These are phyloP conservation scores for Rhodotorula sp. DNA, from an alignment of 1,284 basidiomycete species.

Conservation along the genomic window DNA sequence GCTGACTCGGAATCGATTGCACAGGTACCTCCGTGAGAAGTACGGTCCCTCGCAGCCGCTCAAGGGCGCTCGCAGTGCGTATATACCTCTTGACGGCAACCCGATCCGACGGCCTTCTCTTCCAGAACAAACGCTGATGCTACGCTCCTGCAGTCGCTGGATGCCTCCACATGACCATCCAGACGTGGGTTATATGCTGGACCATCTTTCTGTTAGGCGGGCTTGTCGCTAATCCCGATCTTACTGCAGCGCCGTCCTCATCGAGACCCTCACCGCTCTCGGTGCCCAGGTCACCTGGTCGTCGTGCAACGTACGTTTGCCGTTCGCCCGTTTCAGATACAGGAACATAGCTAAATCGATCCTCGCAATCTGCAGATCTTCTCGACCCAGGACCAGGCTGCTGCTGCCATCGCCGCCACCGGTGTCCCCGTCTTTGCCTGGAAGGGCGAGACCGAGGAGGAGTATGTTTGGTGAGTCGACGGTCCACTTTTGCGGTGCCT, in stretches of 20 bases:
- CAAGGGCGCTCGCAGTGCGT: conserved; percentile 76
- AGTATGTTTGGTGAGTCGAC: conserved; percentile 83
- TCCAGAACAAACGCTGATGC: not conserved
- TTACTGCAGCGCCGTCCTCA: conserved; percentile 68
- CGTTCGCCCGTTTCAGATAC: accelerated
- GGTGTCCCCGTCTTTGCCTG: conserved; percentile 98
- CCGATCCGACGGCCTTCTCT: not conserved
- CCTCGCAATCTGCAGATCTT: conserved; percentile 62
- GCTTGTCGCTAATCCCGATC: conserved; percentile 61
- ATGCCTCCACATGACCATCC: conserved; percentile 81
- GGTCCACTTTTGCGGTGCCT: not conserved
- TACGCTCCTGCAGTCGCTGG: conserved; percentile 64
- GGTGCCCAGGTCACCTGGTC: conserved; percentile 99
- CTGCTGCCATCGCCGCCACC: conserved; percentile 95
- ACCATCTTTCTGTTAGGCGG: conserved; percentile 67
- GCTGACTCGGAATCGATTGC: not conserved
- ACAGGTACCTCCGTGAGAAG: conserved; percentile 53
- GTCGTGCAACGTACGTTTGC: conserved; percentile 63
- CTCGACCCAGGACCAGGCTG: conserved; percentile 97
- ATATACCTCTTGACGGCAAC: too few relatives aligned
- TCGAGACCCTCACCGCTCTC: conserved; percentile 90
- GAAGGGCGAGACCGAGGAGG: conserved; percentile 99
- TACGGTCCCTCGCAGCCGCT: conserved; percentile 80
- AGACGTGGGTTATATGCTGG: conserved; percentile 33
- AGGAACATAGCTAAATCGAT: too few relatives aligned